A percentile compares a stretch with the other conserved stretches of the same genome.
Conservation (phyloP, 495 filamentous ascomycete genomes). For the Margaritispora aquatica region DNA sequence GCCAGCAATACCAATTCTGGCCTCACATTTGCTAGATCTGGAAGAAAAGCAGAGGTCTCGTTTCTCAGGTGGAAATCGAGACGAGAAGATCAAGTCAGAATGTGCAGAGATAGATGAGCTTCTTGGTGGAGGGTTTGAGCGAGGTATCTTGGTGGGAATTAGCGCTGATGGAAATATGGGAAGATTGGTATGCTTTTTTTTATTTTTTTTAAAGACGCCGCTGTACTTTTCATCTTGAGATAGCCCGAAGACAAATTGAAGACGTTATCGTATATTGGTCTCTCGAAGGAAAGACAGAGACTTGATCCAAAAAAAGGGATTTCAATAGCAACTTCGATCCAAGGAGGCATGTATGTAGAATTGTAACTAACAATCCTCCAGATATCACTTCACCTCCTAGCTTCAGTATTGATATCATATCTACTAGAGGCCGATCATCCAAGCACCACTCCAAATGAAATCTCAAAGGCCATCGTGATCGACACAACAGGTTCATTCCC, state of each 20-base stretch:
- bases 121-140: constrained; percentile 33
- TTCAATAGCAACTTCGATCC: too few relatives aligned
- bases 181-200: constrained; percentile 27
- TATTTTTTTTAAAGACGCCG: too few relatives aligned
- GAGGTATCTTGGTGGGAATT: constrained; percentile 42
- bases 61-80: constrained; percentile 1
- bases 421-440: neutral
- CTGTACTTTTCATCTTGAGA: too few relatives aligned
- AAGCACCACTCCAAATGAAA: neutral
- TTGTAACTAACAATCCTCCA: constrained; percentile 4
- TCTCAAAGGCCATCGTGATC: constrained; percentile 17
- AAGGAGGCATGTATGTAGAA: too few relatives aligned
- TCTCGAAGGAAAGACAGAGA: too few relatives aligned
- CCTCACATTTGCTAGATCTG: constrained; percentile 12
- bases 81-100: constrained; percentile 25
- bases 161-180: constrained; percentile 39
- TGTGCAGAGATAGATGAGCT: constrained; percentile 39
- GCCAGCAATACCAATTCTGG: constrained; percentile 17
- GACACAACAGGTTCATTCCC: constrained; percentile 25
- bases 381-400: constrained; percentile 22
- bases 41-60: constrained; percentile 16
- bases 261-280: too few relatives aligned
- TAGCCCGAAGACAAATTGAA: too few relatives aligned
- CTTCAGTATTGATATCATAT: constrained; percentile 8
- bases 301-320: too few relatives aligned